Conservation (phyloP, 2,329 filamentous ascomycete genomes). For the Apiospora aurea region DNA sequence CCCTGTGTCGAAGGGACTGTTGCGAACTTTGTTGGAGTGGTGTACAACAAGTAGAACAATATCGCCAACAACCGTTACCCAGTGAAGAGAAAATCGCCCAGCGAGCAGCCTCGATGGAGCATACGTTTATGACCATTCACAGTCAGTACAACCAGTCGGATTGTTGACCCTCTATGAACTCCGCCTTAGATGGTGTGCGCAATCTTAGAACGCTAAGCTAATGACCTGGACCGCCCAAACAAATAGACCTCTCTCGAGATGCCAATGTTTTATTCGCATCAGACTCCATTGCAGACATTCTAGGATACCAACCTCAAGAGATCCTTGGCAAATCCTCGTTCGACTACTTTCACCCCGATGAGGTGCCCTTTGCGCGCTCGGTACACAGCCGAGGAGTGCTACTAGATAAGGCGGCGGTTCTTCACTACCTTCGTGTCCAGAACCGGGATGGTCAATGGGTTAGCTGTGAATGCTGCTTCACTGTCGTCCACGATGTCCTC, state of each 20-base stretch:
- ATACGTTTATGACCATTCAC: conserved; percentile 91
- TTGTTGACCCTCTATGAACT: background rate
- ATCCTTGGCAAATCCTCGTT: conserved; percentile 80
- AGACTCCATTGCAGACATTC: conserved; percentile 77
- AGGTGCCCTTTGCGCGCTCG: conserved; percentile 76
- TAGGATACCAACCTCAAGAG: conserved; percentile 77
- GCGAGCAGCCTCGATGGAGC: conserved; percentile 66
- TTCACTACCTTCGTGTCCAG: conserved; percentile 79
- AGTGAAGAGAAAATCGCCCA: conserved; percentile 34
- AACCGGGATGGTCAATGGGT: conserved; percentile 75
- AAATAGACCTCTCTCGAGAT: conserved; percentile 73
- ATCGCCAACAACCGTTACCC: conserved; percentile 34
- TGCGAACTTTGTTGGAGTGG: background rate
- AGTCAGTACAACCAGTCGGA: conserved; percentile 61
- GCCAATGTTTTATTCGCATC: conserved; percentile 85
- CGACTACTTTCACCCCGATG: conserved; percentile 85
- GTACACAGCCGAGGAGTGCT: conserved; percentile 76
- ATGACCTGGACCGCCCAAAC: conserved; percentile 27
- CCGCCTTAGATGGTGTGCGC: background rate
- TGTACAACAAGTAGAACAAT: conserved; percentile 19
- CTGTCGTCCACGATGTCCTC: conserved; percentile 85
- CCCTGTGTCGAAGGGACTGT: background rate
- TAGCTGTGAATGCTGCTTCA: conserved; percentile 88
- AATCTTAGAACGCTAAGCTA: background rate
- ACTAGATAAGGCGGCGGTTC: conserved; percentile 83